phyloP scores from a whole-genome alignment of 495 filamentous ascomycete genomes.

The Xylaria longipes region DNA sequence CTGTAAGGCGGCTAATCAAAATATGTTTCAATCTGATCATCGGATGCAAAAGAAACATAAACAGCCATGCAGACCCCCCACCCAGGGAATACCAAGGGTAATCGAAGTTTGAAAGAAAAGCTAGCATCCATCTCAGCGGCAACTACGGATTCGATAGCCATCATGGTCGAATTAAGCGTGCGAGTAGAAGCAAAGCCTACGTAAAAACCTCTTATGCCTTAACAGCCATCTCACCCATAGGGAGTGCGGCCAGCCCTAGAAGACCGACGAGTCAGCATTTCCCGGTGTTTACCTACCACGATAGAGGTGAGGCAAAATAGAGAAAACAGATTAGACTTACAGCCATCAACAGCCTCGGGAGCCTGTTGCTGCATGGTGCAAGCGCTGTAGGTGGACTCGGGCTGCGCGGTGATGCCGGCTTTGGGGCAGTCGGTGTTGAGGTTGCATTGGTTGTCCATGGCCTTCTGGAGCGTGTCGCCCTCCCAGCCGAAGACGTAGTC shows the following conservation, averaged over 20 bases:
- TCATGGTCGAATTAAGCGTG: not conserved
- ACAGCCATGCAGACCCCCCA: not conserved
- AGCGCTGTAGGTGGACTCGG: constrained; percentile 52
- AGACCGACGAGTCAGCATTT: not conserved
- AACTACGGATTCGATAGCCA: not conserved
- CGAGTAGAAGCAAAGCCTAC: not conserved
- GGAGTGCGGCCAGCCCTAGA: constrained; percentile 57
- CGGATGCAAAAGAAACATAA: not conserved
- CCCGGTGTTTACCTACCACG: not conserved
- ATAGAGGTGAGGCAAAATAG: not conserved
- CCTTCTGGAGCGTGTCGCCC: constrained; percentile 65
- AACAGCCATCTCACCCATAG: constrained; percentile 58
- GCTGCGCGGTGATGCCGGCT: constrained; percentile 53
- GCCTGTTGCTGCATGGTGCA: constrained; percentile 57
- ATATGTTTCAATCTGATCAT: constrained; percentile 1
- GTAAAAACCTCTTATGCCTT: constrained; percentile 48
- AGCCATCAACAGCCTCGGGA: constrained; percentile 58
- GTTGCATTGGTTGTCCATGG: constrained; percentile 66
- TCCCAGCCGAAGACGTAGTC: constrained; percentile 87
- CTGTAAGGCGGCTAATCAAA: not conserved
- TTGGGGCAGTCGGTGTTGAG: constrained; percentile 56
- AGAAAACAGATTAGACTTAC: constrained; percentile 42
- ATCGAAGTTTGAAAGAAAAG: not conserved
- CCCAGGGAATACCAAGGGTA: not conserved
- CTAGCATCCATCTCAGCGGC: not conserved